Evolutionary conservation across 2,329 filamentous ascomycete genomes (phyloP), one percentile per base, ranked within the genome.

Genomic region (Dactylellina leptospora): DNA sequence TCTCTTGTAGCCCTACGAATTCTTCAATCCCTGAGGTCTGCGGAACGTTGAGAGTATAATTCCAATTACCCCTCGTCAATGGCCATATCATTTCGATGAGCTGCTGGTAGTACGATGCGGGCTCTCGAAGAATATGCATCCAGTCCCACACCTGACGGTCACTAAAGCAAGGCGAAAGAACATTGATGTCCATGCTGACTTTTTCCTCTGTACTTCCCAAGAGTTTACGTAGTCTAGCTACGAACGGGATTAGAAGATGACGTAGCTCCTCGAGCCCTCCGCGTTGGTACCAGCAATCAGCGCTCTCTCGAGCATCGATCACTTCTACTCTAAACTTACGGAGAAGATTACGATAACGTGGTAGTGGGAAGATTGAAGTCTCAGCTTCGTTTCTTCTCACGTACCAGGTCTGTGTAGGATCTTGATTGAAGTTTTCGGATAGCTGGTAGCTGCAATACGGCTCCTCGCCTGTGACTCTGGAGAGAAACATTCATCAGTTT

Each of bases 241-340:
- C 30, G 48, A 69, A 69, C 1, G 63, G 63, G 30, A 53, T 55
- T 25, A 69, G 25, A 1, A 69, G 10, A 9, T 60, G 63, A 11
- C 63, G 63, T 18, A 69, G 48, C 16, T 54, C 58, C 16, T 51
- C 53, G 4, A 50, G 48, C 5, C 48, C 48, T 23, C 11, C 23
- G 4, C 48, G n/a, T 30, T 53, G 28, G 16, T 53, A n/a, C 48
- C 48, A 53, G 22, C 48, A 59, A 55, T 60, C 38, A n/a, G 28
- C 42, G 18, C 27, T 47, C 3, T 25, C 22, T 20, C 63, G 55
- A 22, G 38, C 38, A 16, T 69, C 63, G 8, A 69, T 60, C 16
- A 69, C 50, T n/a, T 69, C 63, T 13, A 69, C 55, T 47, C 51
- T 53, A 28, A 69, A 59, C 20, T 28, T 60, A 28, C 63, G 54